These are phyloP conservation scores for Fallopia convolvulus DNA, from an alignment of 148 eudicot species.

Conservation along the genomic window DNA sequence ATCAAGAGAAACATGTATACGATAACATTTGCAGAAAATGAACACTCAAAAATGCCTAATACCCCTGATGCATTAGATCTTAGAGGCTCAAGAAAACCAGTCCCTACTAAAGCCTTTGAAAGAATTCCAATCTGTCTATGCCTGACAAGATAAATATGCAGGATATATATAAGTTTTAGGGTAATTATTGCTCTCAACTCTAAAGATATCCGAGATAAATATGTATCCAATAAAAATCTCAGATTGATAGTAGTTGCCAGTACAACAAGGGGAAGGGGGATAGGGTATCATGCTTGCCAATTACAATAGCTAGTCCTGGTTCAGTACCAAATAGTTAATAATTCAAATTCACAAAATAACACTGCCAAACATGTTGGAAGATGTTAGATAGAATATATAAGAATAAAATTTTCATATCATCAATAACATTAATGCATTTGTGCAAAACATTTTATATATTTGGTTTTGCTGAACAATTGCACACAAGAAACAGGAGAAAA, in stretches of 20 bases:
- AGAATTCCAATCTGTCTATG: background rate
- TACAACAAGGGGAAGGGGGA: background rate
- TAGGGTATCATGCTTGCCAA: background rate
- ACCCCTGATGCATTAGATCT: background rate
- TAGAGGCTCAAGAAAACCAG: background rate
- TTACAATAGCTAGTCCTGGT: background rate
- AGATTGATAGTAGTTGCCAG: background rate
- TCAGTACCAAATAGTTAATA: background rate
- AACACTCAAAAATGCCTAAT: background rate
- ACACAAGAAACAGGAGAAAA: background rate
- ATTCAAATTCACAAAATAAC: background rate
- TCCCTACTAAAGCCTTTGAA: background rate
- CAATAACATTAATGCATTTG: background rate
- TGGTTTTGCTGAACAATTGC: background rate
- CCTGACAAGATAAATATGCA: background rate
- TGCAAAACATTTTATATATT: background rate
- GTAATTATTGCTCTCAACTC: background rate
- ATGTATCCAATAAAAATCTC: background rate
- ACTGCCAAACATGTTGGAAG: too few species aligned
- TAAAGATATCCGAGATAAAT: background rate
- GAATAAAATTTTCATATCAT: background rate
- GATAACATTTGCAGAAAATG: background rate
- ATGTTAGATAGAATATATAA: too few species aligned
- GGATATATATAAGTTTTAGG: background rate
- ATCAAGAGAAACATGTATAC: background rate